Evolutionary conservation across 2,329 filamentous ascomycete genomes (phyloP).

Genomic region (Diaporthe citrichinensis): DNA sequence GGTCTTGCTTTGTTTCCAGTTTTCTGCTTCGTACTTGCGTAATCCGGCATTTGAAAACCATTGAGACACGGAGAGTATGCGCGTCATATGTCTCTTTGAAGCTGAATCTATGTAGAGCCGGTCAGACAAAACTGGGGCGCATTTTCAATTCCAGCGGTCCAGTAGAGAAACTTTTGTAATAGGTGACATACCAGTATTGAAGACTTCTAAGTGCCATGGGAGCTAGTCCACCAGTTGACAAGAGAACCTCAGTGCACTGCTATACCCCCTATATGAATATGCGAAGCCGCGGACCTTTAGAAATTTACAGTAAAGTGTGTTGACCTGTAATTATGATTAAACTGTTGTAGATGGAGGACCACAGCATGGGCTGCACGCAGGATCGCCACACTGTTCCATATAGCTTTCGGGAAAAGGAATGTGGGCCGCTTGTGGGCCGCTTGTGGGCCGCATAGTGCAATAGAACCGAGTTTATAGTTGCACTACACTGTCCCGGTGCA

Average conservation of each 20-base stretch:
- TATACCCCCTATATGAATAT: background rate
- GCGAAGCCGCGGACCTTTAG: background rate
- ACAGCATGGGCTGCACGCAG: background rate
- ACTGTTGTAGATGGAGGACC: background rate
- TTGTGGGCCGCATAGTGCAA: no score
- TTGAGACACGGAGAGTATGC: background rate
- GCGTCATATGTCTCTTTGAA: background rate
- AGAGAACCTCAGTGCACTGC: background rate
- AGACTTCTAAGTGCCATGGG: background rate
- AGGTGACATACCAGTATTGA: background rate
- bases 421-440: background rate
- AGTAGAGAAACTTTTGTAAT: background rate
- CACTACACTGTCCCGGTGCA: no score
- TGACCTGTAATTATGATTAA: background rate
- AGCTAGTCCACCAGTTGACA: background rate
- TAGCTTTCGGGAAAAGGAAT: background rate
- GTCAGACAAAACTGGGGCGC: rapidly evolving
- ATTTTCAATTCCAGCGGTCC: background rate
- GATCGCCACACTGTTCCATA: background rate
- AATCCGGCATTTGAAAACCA: background rate
- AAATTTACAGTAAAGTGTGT: background rate
- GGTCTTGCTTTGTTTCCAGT: background rate
- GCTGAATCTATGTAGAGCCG: background rate
- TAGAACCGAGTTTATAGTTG: no score
- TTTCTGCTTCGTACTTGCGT: background rate